Evolutionary conservation across 352 stramenopile species (phyloP), one percentile per base, ranked within the genome.

Genomic region (Globisporangium iwayamae): DNA sequence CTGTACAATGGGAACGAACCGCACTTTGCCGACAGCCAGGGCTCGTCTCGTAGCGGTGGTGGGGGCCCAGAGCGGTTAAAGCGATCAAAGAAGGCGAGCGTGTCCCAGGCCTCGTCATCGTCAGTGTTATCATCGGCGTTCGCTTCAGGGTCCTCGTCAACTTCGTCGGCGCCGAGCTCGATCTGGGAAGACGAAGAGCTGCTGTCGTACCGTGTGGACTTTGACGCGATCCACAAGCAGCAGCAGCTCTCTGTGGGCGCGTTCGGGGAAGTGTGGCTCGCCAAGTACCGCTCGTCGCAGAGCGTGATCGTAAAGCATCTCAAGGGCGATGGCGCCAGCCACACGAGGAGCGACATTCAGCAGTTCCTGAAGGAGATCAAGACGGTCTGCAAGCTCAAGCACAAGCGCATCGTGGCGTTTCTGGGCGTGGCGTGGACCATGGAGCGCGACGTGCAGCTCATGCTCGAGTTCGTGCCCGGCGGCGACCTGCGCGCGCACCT

Each of bases 211-310:
- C 60, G 60, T 22, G 52, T 66, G 22, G 60, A 66, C 36, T 58
- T 60, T 30, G n/a, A 51, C 32, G 60, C 51, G 36, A 58, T 66
- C 28, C 20, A 58, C 20, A 58, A 57, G 50, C 36, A 46, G 11
- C 38, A 53, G 34, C 55, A 48, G 16, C 25, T 74, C 14, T 63
- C 63, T 4, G 34, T 53, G 22, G 65, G 65, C n/a, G 68, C 60
- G 3, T 74, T 66, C 36, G 65, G 65, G 14, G 68, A 74, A 56
- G 65, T 74, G 6, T 74, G 65, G 65, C 45, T 72, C 22, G 68
- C 56, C 14, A 53, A 47, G 32, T 72, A 64, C 30, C 36, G 51
- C n/a, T 55, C 53, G 25, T 62, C 48, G 34, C 30, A 43, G 48
- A 52, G 22, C 11, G 63, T 71, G 11, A 51, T 60, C 38, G 34